These are phyloP conservation scores for Petunia hybrid DNA, from an alignment of 305 asterid genomes.

Conservation along the genomic window DNA sequence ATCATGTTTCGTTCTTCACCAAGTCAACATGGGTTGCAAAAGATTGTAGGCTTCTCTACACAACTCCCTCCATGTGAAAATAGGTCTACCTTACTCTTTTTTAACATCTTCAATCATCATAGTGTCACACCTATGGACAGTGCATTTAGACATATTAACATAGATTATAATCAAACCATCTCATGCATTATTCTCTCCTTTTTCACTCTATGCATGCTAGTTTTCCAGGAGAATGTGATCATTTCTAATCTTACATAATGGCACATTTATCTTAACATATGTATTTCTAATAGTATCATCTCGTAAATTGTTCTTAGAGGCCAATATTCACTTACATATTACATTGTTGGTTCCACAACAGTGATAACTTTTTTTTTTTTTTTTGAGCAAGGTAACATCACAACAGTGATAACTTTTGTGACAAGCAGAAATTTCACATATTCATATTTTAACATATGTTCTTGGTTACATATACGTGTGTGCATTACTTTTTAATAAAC, in stretches of 20 bases:
- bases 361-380: neutral
- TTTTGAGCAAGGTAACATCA: neutral
- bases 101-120: neutral
- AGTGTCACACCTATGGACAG: neutral
- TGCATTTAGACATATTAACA: neutral
- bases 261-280: neutral
- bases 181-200: neutral
- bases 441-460: neutral
- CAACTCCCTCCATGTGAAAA: neutral
- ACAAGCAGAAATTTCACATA: neutral
- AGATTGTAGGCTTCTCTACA: neutral
- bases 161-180: neutral
- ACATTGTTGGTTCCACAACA: neutral
- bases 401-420: neutral
- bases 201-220: neutral
- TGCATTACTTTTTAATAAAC: neutral
- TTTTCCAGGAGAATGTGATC: neutral
- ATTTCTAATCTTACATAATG: neutral
- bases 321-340: neutral
- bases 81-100: neutral
- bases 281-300: neutral
- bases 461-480: no score
- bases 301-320: neutral
- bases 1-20: neutral
- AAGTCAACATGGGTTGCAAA: neutral